Evolutionary conservation across 768 basidiomycete species (phyloP), one percentile per base, ranked within the genome.

Genomic region (Lanmaoa rubissima): DNA sequence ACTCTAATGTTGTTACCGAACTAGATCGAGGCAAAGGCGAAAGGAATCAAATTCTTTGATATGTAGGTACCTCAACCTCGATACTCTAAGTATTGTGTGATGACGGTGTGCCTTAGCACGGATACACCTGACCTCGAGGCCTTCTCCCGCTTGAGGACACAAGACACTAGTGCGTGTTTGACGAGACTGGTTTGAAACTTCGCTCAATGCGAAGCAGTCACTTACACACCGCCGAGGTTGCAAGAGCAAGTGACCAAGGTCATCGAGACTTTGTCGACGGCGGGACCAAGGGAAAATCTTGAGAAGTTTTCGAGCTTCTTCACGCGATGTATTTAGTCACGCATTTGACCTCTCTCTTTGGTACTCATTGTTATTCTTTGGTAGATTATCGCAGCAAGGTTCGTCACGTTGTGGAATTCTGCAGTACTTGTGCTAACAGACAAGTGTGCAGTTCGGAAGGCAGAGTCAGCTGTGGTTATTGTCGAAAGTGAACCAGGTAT

Each of bases 31-130:
- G 81, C 85, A 58, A 95, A 90, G 73, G 85, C 85, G 48, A 78
- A 81, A 61, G 92, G 92, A 59, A 65, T 85, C 74, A 87, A 82
- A 51, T 95, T 94, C 79, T 90, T 95, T 75, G 94, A 95, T 71
- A 80, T 96, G 89, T 91, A 72, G 75, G 77, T 60, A 41, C 40
- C 35, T 48, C 39, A 42, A 63, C 61, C 28, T 43, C 8, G 35
- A 21, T 21, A 38, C 12, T 48, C 14, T 1, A 5, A 34, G 17
- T 6, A 4, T 54, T 21, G 17, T 48, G 14, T 51, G 28, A 61
- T 45, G 56, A 61, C 40, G 52, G 51, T 43, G 26, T 21, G n/a
- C 6, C 57, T 38, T 61, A 92, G 91, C 46, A 92, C 92, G 53
- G 89, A 93, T 55, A 82, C 88, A n/a, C 84, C 78, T 64, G 75